A percentile compares a stretch with the other conserved stretches of the same genome.
Conservation (phyloP, 78 protist species). For the Dictyostelium purpureum region DNA sequence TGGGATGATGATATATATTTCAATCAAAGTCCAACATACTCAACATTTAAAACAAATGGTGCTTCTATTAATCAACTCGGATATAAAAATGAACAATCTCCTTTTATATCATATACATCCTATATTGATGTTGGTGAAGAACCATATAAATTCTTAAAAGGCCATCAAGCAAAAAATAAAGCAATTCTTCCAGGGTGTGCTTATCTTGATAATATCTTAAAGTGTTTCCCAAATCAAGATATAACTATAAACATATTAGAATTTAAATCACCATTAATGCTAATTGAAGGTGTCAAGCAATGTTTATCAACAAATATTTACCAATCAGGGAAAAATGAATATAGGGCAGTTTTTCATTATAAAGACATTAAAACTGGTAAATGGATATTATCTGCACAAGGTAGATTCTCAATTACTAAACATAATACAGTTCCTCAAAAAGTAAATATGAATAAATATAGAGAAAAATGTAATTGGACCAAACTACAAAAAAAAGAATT, state of each 20-base stretch:
- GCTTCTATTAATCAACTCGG: background rate
- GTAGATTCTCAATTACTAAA: background rate
- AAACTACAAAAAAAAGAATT: background rate
- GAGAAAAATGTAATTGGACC: background rate
- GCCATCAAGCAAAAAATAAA: slow-evolving; percentile 15
- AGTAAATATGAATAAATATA: background rate
- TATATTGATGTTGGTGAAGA: background rate
- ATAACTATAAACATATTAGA: background rate
- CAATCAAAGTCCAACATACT: background rate
- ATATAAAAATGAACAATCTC: background rate
- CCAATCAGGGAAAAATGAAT: background rate
- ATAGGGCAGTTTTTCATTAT: background rate
- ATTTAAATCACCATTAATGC: slow-evolving; percentile 23
- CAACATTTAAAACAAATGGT: background rate
- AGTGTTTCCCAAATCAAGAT: background rate
- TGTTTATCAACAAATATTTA: background rate
- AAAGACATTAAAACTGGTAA: background rate
- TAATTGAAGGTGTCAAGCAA: background rate
- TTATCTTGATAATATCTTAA: slow-evolving; percentile 6
- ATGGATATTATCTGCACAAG: background rate
- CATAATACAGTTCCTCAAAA: background rate
- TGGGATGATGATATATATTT: background rate
- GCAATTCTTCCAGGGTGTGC: slow-evolving; percentile 21
- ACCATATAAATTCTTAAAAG: slow-evolving; percentile 30
- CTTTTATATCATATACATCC: background rate